phyloP scores from a whole-genome alignment of 129 eudicot species.

The Escallonia herrerae region DNA sequence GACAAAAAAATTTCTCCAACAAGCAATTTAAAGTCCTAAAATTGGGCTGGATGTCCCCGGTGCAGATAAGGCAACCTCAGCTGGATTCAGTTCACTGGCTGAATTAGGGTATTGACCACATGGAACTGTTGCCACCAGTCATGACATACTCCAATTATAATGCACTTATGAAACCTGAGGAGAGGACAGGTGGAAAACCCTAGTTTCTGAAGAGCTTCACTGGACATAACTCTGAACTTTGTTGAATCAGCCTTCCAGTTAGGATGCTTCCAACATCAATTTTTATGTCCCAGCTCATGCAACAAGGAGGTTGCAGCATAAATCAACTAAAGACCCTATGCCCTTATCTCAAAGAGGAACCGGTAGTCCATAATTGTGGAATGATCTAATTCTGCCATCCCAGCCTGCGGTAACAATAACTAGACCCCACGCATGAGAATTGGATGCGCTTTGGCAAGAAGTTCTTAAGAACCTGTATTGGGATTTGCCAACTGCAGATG shows the following conservation, averaged over 20 bases:
- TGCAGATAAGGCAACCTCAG: constrained; percentile 25
- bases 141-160: not conserved
- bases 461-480: constrained; percentile 56
- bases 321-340: not conserved
- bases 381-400: constrained; percentile 93
- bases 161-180: not conserved
- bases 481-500: constrained; percentile 48
- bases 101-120: not conserved
- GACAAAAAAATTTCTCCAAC: constrained; percentile 1
- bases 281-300: not conserved
- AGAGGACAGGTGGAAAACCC: not conserved
- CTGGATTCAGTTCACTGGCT: constrained; percentile 12
- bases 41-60: constrained; percentile 13
- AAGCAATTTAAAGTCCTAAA: constrained; percentile 14
- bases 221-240: constrained; percentile 7
- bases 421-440: constrained; percentile 80
- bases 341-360: constrained; percentile 32
- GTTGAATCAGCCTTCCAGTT: not conserved
- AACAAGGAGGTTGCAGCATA: not conserved
- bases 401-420: constrained; percentile 88
- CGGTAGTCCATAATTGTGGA: constrained; percentile 88
- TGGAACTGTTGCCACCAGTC: not conserved
- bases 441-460: constrained; percentile 58
- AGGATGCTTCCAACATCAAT: constrained; percentile 5
- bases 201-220: not conserved